phyloP scores from a whole-genome alignment of 768 basidiomycete genomes.

The Dioszegia hungarica region DNA sequence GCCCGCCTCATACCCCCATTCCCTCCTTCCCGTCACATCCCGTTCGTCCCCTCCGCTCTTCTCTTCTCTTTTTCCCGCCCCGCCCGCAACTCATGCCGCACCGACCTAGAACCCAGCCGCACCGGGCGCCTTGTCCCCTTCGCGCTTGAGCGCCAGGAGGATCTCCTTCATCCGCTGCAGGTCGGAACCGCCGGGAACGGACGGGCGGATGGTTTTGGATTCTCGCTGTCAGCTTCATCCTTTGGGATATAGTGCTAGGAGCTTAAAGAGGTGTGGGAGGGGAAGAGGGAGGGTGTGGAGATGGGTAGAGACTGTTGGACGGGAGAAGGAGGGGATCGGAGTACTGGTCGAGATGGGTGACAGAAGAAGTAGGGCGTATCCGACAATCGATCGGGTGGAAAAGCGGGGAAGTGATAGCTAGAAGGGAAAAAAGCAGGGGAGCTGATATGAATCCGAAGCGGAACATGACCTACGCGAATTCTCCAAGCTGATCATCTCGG shows the following conservation, averaged over 20 bases:
- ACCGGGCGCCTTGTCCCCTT: constrained; percentile 86
- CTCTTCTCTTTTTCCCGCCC: background rate
- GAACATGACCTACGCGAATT: constrained; percentile 63
- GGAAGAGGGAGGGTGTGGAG: background rate
- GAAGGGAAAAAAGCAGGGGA: background rate
- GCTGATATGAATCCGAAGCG: background rate
- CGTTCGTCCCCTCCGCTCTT: background rate
- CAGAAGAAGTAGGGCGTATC: no score
- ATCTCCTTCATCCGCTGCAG: constrained; percentile 88
- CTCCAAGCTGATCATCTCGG: constrained; percentile 74
- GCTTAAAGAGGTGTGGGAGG: background rate
- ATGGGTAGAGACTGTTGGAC: background rate
- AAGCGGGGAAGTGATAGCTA: no score
- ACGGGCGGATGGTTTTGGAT: constrained; percentile 87
- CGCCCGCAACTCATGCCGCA: no score
- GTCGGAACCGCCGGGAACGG: constrained; percentile 82
- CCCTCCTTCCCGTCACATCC: no score
- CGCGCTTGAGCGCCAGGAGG: constrained; percentile 76
- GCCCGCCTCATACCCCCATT: no score
- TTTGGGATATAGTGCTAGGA: background rate
- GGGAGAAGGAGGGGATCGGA: no score
- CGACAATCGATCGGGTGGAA: no score
- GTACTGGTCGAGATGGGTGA: no score
- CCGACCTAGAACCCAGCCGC: constrained; percentile 81
- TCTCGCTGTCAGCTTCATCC: no score